phyloP scores from a whole-genome alignment of 805 yeast genomes.

The Metschnikowia colocasiae region DNA sequence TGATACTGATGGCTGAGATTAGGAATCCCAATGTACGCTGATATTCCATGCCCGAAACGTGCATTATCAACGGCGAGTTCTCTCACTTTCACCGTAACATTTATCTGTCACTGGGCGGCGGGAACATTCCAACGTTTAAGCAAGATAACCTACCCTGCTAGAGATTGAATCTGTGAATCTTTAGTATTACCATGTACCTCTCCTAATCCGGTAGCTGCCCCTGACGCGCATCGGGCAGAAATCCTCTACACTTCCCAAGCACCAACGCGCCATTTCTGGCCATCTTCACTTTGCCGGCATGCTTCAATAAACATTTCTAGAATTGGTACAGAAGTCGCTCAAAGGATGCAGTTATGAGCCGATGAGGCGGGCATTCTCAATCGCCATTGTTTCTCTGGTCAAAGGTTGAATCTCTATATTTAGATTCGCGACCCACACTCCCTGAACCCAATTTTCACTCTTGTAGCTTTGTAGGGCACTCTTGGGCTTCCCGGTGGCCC shows the following conservation, averaged over 20 bases:
- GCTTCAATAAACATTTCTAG: neutral
- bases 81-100: too few species aligned
- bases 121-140: neutral
- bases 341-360: neutral
- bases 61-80: neutral
- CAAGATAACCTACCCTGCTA: neutral
- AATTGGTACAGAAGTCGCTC: neutral
- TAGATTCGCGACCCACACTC: neutral
- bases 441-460: neutral
- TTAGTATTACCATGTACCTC: neutral
- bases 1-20: neutral
- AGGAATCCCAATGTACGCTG: neutral
- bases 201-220: neutral
- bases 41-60: neutral
- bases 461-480: neutral
- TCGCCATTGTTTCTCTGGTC: neutral
- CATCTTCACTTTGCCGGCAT: neutral
- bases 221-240: slow-evolving; percentile 1
- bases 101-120: too few species aligned
- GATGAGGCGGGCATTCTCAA: neutral
- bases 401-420: neutral
- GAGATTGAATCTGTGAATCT: neutral
- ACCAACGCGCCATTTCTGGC: neutral
- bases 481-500: too few species aligned
- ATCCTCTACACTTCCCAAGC: neutral